A percentile compares a stretch with the other conserved stretches of the same genome.
Evolutionary conservation across 2,329 filamentous ascomycete species (phyloP).

Genomic region (Chaetomiaceae sp.): DNA sequence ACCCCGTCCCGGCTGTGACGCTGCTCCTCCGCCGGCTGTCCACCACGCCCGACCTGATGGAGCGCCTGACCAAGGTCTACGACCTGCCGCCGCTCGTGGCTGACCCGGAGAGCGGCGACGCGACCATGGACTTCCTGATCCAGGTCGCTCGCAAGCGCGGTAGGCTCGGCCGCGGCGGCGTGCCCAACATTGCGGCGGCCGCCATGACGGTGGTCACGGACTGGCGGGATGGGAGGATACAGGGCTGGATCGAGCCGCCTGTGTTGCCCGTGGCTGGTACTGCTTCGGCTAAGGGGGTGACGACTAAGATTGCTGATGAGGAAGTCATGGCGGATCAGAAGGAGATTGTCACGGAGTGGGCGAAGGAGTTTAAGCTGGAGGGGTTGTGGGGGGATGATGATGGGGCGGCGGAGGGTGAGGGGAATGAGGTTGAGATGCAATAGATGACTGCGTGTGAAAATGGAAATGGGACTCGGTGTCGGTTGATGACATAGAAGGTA

Average conservation of each 20-base stretch:
- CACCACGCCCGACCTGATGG: slow-evolving; percentile 65
- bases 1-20: slow-evolving; percentile 81
- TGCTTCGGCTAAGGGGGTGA: slow-evolving; percentile 29
- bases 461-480: too few relatives aligned
- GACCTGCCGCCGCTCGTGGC: slow-evolving; percentile 74
- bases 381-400: slow-evolving; percentile 75
- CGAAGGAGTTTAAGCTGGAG: slow-evolving; percentile 90
- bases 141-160: slow-evolving; percentile 94
- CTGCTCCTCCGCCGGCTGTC: slow-evolving; percentile 80
- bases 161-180: slow-evolving; percentile 78
- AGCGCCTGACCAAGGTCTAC: slow-evolving; percentile 79
- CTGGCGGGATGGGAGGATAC: slow-evolving; percentile 91
- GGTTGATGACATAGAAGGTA: neutral
- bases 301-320: slow-evolving; percentile 36
- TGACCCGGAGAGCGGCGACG: slow-evolving; percentile 62
- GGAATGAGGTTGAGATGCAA: slow-evolving; percentile 47
- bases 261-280: slow-evolving; percentile 51
- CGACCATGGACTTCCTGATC: slow-evolving; percentile 85
- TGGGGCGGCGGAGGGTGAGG: slow-evolving; percentile 28
- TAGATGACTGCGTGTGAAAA: slow-evolving; percentile 33
- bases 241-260: slow-evolving; percentile 83
- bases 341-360: slow-evolving; percentile 87
- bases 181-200: slow-evolving; percentile 77
- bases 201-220: slow-evolving; percentile 94
- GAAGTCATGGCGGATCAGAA: slow-evolving; percentile 63